Base-by-base conservation (phyloP, 148 eudicot genomes). In the Heliamphora exappendiculata region DNA sequence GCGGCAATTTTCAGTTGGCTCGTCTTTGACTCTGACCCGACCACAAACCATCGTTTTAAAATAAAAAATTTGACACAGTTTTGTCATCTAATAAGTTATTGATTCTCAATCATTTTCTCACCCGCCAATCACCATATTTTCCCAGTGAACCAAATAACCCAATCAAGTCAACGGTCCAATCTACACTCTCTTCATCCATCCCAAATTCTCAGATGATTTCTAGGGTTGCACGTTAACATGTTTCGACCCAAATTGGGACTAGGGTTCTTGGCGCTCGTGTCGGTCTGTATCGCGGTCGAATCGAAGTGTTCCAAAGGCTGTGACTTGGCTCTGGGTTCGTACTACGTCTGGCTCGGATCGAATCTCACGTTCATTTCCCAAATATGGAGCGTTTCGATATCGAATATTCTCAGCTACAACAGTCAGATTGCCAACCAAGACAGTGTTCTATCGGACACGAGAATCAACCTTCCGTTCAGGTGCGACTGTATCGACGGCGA, bases 241-340 rank as follows among this genome's bases (percentile, higher is more conserved):
- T 47, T 44, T 16, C 3, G 54, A 42, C 44, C 33, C 72, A 44
- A 44, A 44, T 47, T 13, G 6, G 39, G 22, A 3, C 47, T 47
- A 47, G 57, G 24, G 11, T 26, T 70, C 16, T 16, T 20, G 2
- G 5, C 36, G 10, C 1, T 36, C 44, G 5, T 50, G n/a, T 74
- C 70, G 20, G 22, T 74, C 28, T 57, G 57, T n/a, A 2, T 31
- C 0, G 26, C 57, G 57, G 84, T 69, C 36, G 82, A 84, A 65
- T 85, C 86, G 50, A 82, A 60, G 33, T 87, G 92, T 29, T 72
- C 64, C 42, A 73, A 67, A 58, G 92, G 88, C 78, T 90, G 94
- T 78, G 83, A 81, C 57, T 57, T 84, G 55, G 92, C 94, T 28
- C 47, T 92, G 22, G 98, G 74, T 24, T 91, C 90, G 65, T 93